Percentiles rank a stretch among this genome's conserved stretches.
phyloP scores from a whole-genome alignment of 331 rosid genomes.

The Ulmus americana region DNA sequence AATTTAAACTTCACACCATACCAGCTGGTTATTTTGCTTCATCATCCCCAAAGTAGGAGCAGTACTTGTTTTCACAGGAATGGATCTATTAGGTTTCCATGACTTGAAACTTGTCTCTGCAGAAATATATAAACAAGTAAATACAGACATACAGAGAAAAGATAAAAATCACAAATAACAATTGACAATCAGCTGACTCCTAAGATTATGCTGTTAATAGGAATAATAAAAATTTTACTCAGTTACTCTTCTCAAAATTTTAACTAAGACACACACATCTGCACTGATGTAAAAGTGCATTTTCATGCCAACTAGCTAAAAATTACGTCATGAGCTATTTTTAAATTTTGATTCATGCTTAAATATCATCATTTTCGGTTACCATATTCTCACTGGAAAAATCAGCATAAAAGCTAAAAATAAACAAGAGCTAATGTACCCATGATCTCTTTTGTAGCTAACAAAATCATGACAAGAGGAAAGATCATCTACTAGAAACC shows the following conservation, averaged over 20 bases:
- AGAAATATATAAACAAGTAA: conserved; percentile 3
- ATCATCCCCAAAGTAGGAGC: conserved; percentile 25
- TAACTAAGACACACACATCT: neutral
- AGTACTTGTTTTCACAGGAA: conserved; percentile 29
- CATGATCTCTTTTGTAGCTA: neutral
- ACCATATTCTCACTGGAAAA: conserved; percentile 2
- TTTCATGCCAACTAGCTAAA: conserved; percentile 9
- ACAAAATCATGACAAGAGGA: conserved; percentile 7
- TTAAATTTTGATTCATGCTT: conserved; percentile 7
- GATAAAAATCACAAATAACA: neutral
- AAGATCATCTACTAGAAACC: neutral
- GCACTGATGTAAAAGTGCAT: neutral
- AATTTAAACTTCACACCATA: conserved; percentile 29
- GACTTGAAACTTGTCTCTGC: conserved; percentile 56
- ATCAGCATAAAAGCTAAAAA: conserved; percentile 1
- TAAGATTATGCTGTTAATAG: neutral
- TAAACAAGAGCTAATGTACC: conserved; percentile 6
- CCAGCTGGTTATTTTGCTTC: conserved; percentile 42
- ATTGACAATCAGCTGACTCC: neutral
- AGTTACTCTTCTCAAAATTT: neutral
- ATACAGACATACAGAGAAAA: neutral
- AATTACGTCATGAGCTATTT: neutral
- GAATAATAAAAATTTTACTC: neutral
- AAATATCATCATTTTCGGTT: conserved; percentile 1
- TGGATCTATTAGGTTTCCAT: conserved; percentile 52